Conservation (phyloP, 225 moss, liverwort and hornwort species). For the Ulota crispa region DNA sequence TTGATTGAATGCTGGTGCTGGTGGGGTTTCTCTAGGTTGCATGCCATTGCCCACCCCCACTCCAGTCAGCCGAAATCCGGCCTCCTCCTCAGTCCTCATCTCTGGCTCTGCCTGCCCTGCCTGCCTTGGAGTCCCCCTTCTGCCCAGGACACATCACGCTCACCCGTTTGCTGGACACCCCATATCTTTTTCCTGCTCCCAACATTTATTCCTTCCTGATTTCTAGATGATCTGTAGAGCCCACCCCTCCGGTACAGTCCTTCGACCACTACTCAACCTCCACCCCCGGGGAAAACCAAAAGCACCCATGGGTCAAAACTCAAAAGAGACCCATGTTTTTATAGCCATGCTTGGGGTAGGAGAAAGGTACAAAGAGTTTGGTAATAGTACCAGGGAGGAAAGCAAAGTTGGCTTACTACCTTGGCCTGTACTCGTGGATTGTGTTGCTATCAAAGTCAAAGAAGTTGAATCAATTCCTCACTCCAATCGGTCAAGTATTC, state of each 20-base stretch:
- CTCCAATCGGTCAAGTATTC: background rate
- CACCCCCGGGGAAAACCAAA: no score
- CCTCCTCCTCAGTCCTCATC: background rate
- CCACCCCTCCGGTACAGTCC: background rate
- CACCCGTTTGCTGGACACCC: constrained; percentile 20
- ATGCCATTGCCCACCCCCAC: background rate
- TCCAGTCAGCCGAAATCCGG: background rate
- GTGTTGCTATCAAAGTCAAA: constrained; percentile 27
- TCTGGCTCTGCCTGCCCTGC: no score
- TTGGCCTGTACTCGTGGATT: background rate
- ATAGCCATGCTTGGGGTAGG: no score
- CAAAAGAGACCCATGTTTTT: no score
- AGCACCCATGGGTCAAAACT: no score
- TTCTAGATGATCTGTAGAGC: constrained; percentile 35
- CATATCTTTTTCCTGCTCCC: constrained; percentile 35
- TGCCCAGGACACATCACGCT: constrained; percentile 23
- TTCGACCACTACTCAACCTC: no score
- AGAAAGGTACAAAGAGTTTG: no score
- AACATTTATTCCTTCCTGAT: constrained; percentile 47
- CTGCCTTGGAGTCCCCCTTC: background rate
- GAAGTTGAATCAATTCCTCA: background rate
- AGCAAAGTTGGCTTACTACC: background rate
- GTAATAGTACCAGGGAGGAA: no score
- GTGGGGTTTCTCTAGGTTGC: constrained; percentile 8
- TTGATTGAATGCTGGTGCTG: constrained; percentile 20